Evolutionary conservation across 2,329 filamentous ascomycete genomes (phyloP).

Genomic region (Rutstroemia sp.): DNA sequence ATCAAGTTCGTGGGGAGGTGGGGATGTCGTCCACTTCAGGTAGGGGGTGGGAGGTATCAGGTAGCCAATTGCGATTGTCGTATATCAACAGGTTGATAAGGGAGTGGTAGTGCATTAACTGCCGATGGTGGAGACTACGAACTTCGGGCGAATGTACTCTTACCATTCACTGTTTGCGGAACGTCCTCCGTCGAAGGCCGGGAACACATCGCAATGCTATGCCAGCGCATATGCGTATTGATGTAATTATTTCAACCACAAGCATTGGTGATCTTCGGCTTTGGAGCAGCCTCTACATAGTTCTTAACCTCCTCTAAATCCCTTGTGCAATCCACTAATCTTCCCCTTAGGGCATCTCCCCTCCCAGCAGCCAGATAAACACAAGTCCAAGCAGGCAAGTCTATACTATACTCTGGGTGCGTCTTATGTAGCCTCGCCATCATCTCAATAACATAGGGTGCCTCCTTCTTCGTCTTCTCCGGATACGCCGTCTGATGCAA

Average conservation of each 20-base stretch:
- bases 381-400: conserved; percentile 18
- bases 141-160: no score
- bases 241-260: conserved; percentile 8
- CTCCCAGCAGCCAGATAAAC: conserved; percentile 17
- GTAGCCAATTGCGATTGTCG: no score
- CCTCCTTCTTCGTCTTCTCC: conserved; percentile 16
- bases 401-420: conserved; percentile 14
- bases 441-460: conserved; percentile 16
- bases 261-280: conserved; percentile 15
- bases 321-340: conserved; percentile 15
- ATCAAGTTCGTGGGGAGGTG: no score
- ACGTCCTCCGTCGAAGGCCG: no score
- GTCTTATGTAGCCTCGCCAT: conserved; percentile 14
- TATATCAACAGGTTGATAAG: no score
- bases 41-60: no score
- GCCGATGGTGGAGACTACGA: no score
- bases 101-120: no score
- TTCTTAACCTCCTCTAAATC: conserved; percentile 17
- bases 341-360: conserved; percentile 11
- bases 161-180: no score
- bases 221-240: no score
- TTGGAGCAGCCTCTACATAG: conserved; percentile 6
- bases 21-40: no score
- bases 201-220: neutral
- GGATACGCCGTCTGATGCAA: conserved; percentile 16